Evolutionary conservation across 129 eudicot genomes (phyloP).

Genomic region (Kitagawia praeruptora): DNA sequence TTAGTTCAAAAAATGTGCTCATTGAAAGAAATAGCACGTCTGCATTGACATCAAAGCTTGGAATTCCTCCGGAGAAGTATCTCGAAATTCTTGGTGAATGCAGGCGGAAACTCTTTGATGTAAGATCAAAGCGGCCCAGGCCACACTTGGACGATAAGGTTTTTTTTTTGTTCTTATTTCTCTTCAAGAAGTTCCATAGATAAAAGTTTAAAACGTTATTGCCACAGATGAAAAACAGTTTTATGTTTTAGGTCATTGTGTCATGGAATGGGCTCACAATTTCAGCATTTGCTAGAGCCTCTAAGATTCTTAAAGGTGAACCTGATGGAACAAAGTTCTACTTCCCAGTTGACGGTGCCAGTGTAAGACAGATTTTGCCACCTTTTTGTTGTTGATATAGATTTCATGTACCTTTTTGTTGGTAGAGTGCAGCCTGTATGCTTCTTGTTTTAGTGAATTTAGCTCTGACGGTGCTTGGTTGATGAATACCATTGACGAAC

Average conservation of each 20-base stretch:
- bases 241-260: conserved; percentile 58
- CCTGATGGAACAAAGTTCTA: conserved; percentile 44
- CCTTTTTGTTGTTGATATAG: not conserved
- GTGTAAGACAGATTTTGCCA: conserved; percentile 29
- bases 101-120: conserved; percentile 60
- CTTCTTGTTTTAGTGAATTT: not conserved
- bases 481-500: not conserved
- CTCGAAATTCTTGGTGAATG: conserved; percentile 52
- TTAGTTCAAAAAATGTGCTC: conserved; percentile 78
- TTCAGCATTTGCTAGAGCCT: conserved; percentile 87
- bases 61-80: conserved; percentile 48
- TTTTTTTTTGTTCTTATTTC: not conserved
- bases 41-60: conserved; percentile 57
- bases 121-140: conserved; percentile 69
- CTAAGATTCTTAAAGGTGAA: conserved; percentile 63
- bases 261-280: conserved; percentile 90
- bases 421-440: not conserved
- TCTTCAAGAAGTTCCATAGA: not conserved
- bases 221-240: not conserved
- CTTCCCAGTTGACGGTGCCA: conserved; percentile 60
- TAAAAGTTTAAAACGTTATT: not conserved
- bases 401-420: too few relatives aligned
- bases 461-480: not conserved
- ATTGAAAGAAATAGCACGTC: conserved; percentile 62
- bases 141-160: conserved; percentile 96